Percentiles rank a stretch among this genome's conserved stretches.
Evolutionary conservation across 2,329 filamentous ascomycete genomes (phyloP).

Genomic region (Fusarium sp.): DNA sequence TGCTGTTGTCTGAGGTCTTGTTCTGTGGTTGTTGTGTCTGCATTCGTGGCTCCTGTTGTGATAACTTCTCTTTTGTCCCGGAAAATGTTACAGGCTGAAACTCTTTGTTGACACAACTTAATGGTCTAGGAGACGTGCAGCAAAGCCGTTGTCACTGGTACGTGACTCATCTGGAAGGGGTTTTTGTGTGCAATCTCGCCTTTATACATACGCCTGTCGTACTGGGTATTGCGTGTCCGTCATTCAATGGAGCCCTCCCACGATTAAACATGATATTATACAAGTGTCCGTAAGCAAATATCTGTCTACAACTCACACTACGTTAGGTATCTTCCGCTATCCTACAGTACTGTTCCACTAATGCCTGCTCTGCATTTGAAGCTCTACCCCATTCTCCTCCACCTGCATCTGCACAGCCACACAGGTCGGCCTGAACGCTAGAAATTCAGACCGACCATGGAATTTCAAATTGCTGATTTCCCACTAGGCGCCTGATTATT

Average conservation of each 20-base stretch:
- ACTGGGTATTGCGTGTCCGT: slow-evolving; percentile 9
- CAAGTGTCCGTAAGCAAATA: slow-evolving; percentile 1
- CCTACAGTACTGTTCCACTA: neutral
- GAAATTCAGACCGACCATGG: slow-evolving; percentile 4
- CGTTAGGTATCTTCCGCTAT: neutral
- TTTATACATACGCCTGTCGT: slow-evolving; percentile 2
- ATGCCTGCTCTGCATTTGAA: slow-evolving; percentile 13
- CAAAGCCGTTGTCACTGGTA: slow-evolving; percentile 6
- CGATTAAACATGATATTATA: neutral
- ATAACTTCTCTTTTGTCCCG: slow-evolving; percentile 19
- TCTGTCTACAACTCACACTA: slow-evolving; percentile 4
- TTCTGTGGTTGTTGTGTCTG: slow-evolving; percentile 4
- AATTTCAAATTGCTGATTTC: neutral
- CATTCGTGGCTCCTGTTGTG: slow-evolving; percentile 24
- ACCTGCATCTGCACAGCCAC: slow-evolving; percentile 43
- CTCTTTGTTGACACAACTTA: slow-evolving; percentile 6
- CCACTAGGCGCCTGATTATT: slow-evolving; percentile 12
- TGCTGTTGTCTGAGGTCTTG: neutral
- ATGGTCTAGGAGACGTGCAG: neutral
- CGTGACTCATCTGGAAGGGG: slow-evolving; percentile 9
- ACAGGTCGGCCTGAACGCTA: slow-evolving; percentile 37
- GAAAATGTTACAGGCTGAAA: slow-evolving; percentile 27
- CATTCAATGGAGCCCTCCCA: neutral
- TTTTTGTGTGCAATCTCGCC: slow-evolving; percentile 28
- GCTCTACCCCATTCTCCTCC: slow-evolving; percentile 31